Evolutionary conservation across 805 yeast genomes (phyloP), one percentile per base, ranked within the genome.

Genomic region (Sugiyamaella floridensis): DNA sequence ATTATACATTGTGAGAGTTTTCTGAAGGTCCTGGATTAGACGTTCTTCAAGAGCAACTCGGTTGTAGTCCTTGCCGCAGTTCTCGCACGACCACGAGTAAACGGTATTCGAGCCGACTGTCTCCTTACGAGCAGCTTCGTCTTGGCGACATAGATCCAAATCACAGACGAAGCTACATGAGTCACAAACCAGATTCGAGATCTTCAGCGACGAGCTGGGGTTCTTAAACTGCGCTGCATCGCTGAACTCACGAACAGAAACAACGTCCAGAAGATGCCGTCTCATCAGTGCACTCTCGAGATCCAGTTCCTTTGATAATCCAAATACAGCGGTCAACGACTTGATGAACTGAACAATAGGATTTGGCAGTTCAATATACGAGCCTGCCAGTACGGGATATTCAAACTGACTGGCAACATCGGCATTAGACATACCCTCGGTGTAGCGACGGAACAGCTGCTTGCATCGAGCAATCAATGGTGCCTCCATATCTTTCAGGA

Each of bases 161-260:
- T 87, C 96, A 28, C 82, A 72, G 40, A 83, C 78, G 60, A 73
- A 77, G 55, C 82, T 84, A 71, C 99, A 93, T 60, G 83, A 77
- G 55, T 80, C 85, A 71, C 99, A 93, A 5, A 85, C 72, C 5
- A 89, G 76, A 44, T 83, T 84, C 1, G 83, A 78, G 3, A 93
- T 67, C 37, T 75, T 70, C 55, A 93, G 73, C 0, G 86, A 77
- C 0, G 86, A 74, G 48, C 93, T 79, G 14, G 97, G 97, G 63
- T 89, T 81, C 42, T 66, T 69, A 68, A 89, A 90, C 15, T 72
- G 73, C 0, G 92, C 87, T 53, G 82, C 87, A 2, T 77, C 77
- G 57, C 88, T 82, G 69, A 93, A 93, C 64, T 93, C 99, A 55
- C 85, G 81, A 41, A 90, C 77, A 29, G 89, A 95, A 59, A 95